Evolutionary conservation across 2,329 filamentous ascomycete genomes (phyloP).

Genomic region (Curvularia eragrostidis): DNA sequence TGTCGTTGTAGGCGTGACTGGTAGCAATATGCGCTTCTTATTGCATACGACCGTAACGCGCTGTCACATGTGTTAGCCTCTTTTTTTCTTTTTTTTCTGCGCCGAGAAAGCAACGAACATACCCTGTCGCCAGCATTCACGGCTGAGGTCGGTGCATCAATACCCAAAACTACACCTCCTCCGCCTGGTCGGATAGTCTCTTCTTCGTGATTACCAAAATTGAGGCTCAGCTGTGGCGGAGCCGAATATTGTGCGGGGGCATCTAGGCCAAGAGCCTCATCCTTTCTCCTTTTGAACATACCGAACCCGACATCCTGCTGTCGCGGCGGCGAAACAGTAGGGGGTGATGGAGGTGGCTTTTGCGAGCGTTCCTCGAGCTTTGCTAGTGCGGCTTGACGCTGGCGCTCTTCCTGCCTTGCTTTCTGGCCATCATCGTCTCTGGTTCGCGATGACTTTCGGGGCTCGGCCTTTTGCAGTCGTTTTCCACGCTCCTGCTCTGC

Average conservation of each 20-base stretch:
- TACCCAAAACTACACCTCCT: conserved; percentile 60
- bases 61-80: conserved; percentile 49
- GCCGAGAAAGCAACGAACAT: conserved; percentile 42
- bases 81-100: not conserved
- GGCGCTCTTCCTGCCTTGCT: conserved; percentile 27
- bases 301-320: conserved; percentile 42
- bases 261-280: conserved; percentile 36
- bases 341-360: conserved; percentile 27
- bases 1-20: conserved; percentile 76
- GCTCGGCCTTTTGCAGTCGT: conserved; percentile 42
- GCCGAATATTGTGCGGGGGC: conserved; percentile 23
- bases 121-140: conserved; percentile 81
- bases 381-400: conserved; percentile 32
- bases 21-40: conserved; percentile 72
- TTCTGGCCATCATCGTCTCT: not conserved
- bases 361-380: conserved; percentile 35
- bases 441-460: conserved; percentile 32
- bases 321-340: conserved; percentile 40
- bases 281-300: conserved; percentile 45
- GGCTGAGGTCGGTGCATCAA: conserved; percentile 80
- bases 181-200: conserved; percentile 54
- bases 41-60: conserved; percentile 76
- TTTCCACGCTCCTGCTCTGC: conserved; percentile 43
- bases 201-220: conserved; percentile 27
- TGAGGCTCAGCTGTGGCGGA: conserved; percentile 34